Percentiles rank a stretch among this genome's conserved stretches.
Conservation (phyloP, 2,329 filamentous ascomycete species). For the Davidsoniella neocaledoniae region DNA sequence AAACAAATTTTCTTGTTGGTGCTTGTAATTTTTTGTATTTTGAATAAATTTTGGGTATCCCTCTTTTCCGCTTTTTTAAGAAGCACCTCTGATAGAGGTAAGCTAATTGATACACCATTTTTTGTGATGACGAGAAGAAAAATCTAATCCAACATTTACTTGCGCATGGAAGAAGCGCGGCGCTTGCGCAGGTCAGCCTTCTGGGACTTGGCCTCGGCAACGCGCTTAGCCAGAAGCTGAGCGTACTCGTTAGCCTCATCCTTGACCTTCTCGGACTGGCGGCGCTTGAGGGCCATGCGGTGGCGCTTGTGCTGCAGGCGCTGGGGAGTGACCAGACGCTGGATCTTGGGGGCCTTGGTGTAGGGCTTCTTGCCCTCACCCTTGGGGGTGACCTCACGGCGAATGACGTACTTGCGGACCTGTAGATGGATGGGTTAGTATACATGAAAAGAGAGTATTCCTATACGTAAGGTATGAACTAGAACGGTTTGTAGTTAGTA, state of each 20-base stretch:
- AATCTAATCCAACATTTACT: slow-evolving; percentile 35
- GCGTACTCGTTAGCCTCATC: slow-evolving; percentile 98
- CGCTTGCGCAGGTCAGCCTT: slow-evolving; percentile 93
- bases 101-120: no score
- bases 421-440: slow-evolving; percentile 23
- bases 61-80: no score
- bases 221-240: slow-evolving; percentile 89
- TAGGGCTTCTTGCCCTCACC: slow-evolving; percentile 94
- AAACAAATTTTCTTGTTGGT: no score
- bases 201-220: slow-evolving; percentile 85
- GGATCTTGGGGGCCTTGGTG: slow-evolving; percentile 99
- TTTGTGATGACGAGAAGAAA: no score
- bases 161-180: slow-evolving; percentile 86
- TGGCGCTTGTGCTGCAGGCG: slow-evolving; percentile 99
- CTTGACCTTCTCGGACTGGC: slow-evolving; percentile 91
- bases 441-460: background rate
- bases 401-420: slow-evolving; percentile 99
- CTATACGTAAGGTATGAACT: background rate
- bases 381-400: slow-evolving; percentile 94
- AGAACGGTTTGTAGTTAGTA: slow-evolving; percentile 19
- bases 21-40: no score
- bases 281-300: slow-evolving; percentile 94
- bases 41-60: no score
- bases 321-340: slow-evolving; percentile 98
- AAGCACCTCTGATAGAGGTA: no score